Evolutionary conservation across 768 basidiomycete genomes (phyloP), one percentile per base, ranked within the genome.

Genomic region (Pholiota molesta): DNA sequence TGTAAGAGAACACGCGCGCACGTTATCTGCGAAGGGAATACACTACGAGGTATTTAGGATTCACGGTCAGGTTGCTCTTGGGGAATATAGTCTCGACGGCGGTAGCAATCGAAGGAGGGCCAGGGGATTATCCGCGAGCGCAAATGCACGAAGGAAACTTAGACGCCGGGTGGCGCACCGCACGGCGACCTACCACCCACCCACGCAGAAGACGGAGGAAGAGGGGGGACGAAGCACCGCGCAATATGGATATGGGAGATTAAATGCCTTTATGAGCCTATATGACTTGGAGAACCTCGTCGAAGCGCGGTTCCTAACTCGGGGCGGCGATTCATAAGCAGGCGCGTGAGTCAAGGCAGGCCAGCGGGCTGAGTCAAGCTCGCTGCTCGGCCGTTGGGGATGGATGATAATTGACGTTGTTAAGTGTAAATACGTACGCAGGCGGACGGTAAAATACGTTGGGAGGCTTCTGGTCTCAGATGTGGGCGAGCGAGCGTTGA

Each of bases 241-340:
- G 23, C 23, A 13, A 26, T 19, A 49, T 49, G 23, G 19, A 49
- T 49, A 21, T 21, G 47, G 47, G 47, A 49, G 47, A 49, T 49
- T 49, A 49, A 49, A 49, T 49, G 47, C 47, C 47, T 49, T 49
- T 49, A 49, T 49, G 47, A 49, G 47, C 47, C 47, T 49, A 49
- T 49, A 49, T 49, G 47, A 49, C 31, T 31, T 19, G 8, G 23
- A 5, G 19, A 26, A 21, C 23, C 47, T 14, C 5, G 9, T 26
- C 47, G 21, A 44, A 49, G 47, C 11, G 47, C 23, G 21, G 47
- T 7, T 49, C 21, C 10, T 14, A 37, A 37, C 35, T 37, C 35
- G 35, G 47, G 47, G 19, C 47, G 47, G 47, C 19, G 47, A 26
- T 49, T 49, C 47, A 49, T 23, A 49, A 49, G 47, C 42, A 19